These are phyloP conservation scores for Arthrobotrys entomopaga DNA, from an alignment of 2,329 filamentous ascomycete genomes.

Conservation along the genomic window DNA sequence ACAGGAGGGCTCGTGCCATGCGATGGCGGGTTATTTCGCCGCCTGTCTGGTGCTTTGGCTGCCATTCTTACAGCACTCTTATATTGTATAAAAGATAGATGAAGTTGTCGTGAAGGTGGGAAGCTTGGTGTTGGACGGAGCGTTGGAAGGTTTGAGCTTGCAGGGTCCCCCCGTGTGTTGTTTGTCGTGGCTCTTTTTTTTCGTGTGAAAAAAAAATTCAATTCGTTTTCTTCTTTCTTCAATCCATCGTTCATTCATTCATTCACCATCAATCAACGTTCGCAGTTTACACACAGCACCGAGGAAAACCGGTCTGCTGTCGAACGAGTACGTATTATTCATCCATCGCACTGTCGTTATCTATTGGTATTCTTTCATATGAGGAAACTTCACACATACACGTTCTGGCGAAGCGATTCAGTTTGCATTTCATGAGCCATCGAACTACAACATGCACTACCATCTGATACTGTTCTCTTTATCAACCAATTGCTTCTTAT, in stretches of 20 bases:
- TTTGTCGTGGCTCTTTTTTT: conserved; percentile 40
- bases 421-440: conserved; percentile 54
- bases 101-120: not conserved
- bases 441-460: conserved; percentile 56
- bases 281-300: conserved; percentile 7
- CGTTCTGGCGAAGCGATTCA: conserved; percentile 55
- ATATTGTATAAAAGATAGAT: conserved; percentile 6
- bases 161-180: conserved; percentile 29
- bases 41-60: conserved; percentile 71
- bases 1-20: conserved; percentile 79
- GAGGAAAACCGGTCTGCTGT: conserved; percentile 20
- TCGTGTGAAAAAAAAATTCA: conserved; percentile 37
- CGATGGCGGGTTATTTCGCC: conserved; percentile 87
- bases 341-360: not conserved
- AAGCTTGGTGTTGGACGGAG: conserved; percentile 1
- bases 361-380: conserved; percentile 32
- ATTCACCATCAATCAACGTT: conserved; percentile 17
- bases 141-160: conserved; percentile 3
- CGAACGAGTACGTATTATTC: conserved; percentile 30
- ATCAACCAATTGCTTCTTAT: conserved; percentile 20
- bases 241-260: not conserved
- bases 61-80: conserved; percentile 37
- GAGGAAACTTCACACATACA: conserved; percentile 55
- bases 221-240: conserved; percentile 16
- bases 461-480: conserved; percentile 54